Evolutionary conservation across 1,284 basidiomycete genomes (phyloP), one percentile per base, ranked within the genome.

Genomic region (Exobasidium rhododendri): DNA sequence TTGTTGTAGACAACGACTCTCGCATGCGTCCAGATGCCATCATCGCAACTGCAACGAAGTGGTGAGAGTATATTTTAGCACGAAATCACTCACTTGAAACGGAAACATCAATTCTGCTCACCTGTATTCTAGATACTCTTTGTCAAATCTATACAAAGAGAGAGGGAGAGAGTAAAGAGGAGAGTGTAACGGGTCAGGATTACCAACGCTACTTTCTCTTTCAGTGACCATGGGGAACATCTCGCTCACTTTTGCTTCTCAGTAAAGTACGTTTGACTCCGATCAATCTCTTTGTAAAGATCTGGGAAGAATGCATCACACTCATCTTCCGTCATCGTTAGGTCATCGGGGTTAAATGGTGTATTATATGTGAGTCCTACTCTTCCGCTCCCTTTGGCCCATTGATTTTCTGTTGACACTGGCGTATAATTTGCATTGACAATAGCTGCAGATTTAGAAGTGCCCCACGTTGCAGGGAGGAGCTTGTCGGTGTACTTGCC

Each of bases 1-100:
- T 78, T 78, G 58, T 73, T 72, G 66, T 77, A 73, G 47, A 78
- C 68, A 2, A 74, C 45, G 1, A 78, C 74, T 2, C 76, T 56
- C 1, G 73, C 70, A 49, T 78, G 75, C 10, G 69, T 61, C 68
- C 68, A 73, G 49, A 66, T 68, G 43, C 68, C 71, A 56, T 74
- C 73, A 30, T 73, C 73, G 64, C 74, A 77, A 17, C 65, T 64
- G 20, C n/a, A 24, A 24, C n/a, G n/a, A n/a, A n/a, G n/a, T n/a
- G n/a, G n/a, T n/a, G n/a, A n/a, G n/a, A n/a, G n/a, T n/a, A n/a
- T n/a, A n/a, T n/a, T n/a, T n/a, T n/a, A n/a, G n/a, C n/a, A n/a
- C n/a, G n/a, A n/a, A n/a, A n/a, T n/a, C n/a, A n/a, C n/a, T n/a
- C n/a, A n/a, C n/a, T n/a, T n/a, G n/a, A n/a, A n/a, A n/a, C n/a